Percentiles rank a stretch among this genome's conserved stretches.
Evolutionary conservation across 2,329 filamentous ascomycete species (phyloP).

Genomic region (Aspergillus ochraceus): DNA sequence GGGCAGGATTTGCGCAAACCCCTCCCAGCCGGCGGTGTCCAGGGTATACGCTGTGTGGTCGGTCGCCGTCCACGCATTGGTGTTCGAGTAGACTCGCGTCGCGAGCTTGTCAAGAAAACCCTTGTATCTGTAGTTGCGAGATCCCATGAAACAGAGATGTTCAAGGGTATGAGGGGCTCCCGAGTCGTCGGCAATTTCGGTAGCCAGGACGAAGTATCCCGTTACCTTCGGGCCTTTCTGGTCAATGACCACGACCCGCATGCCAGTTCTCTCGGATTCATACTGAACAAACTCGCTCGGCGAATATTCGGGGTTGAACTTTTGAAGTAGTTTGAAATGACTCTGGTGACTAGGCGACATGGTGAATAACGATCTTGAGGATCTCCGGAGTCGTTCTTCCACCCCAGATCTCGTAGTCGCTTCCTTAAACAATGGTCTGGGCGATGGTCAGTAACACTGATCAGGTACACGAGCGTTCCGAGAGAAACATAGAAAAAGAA

Average conservation of each 20-base stretch:
- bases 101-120: constrained; percentile 92
- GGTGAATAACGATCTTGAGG: constrained; percentile 30
- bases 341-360: constrained; percentile 56
- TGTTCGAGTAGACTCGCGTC: constrained; percentile 86
- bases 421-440: constrained; percentile 24
- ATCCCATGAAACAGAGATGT: constrained; percentile 84
- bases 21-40: constrained; percentile 94
- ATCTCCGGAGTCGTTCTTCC: constrained; percentile 6
- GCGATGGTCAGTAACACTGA: constrained; percentile 17
- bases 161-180: constrained; percentile 87
- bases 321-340: constrained; percentile 80
- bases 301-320: constrained; percentile 86
- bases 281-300: constrained; percentile 89
- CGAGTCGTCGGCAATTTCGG: constrained; percentile 96
- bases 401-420: constrained; percentile 18
- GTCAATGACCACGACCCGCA: constrained; percentile 91
- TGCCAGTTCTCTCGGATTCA: constrained; percentile 90
- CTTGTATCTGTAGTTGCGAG: constrained; percentile 90
- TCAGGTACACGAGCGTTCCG: constrained; percentile 2
- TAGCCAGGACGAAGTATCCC: constrained; percentile 92
- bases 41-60: constrained; percentile 97
- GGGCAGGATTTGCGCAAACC: constrained; percentile 90
- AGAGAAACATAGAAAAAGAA: neutral
- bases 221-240: constrained; percentile 92
- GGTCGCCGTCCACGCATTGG: constrained; percentile 95